Conservation (phyloP, 2,329 filamentous ascomycete species). For the Trichoderma koningiopsis region DNA sequence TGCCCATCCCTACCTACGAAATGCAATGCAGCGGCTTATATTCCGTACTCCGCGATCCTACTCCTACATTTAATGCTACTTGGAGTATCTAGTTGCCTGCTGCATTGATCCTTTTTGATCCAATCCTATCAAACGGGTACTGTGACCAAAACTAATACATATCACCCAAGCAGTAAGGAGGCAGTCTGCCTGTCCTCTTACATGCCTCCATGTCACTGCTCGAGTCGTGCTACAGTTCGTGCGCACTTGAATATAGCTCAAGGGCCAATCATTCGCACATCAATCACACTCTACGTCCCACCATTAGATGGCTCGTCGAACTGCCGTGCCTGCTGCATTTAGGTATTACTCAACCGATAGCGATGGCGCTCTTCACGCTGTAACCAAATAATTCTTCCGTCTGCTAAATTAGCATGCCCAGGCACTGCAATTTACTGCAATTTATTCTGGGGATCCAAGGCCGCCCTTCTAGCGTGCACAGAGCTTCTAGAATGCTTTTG, state of each 20-base stretch:
- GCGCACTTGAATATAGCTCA: neutral
- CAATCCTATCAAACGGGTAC: neutral
- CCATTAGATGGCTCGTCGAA: neutral
- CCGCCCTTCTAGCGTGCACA: constrained; percentile 9
- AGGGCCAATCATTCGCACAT: neutral
- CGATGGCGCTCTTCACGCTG: neutral
- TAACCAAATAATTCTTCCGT: neutral
- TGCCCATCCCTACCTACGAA: neutral
- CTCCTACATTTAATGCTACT: neutral
- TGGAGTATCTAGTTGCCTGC: too few relatives aligned
- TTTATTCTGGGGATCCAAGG: neutral
- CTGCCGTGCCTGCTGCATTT: neutral
- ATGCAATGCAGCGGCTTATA: constrained; percentile 3
- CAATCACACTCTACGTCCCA: neutral
- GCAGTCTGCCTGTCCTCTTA: neutral
- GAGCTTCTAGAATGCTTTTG: constrained; percentile 18
- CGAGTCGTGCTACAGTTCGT: neutral
- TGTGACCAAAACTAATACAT: neutral
- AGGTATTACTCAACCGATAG: neutral
- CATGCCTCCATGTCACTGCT: neutral
- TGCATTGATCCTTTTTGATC: neutral
- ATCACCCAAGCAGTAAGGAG: neutral
- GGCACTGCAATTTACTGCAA: neutral
- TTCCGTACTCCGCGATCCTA: neutral
- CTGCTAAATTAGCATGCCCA: neutral